Percentiles rank a stretch among this genome's conserved stretches.
phyloP scores from a whole-genome alignment of 306 rosid genomes.

The Crotalaria pallida region DNA sequence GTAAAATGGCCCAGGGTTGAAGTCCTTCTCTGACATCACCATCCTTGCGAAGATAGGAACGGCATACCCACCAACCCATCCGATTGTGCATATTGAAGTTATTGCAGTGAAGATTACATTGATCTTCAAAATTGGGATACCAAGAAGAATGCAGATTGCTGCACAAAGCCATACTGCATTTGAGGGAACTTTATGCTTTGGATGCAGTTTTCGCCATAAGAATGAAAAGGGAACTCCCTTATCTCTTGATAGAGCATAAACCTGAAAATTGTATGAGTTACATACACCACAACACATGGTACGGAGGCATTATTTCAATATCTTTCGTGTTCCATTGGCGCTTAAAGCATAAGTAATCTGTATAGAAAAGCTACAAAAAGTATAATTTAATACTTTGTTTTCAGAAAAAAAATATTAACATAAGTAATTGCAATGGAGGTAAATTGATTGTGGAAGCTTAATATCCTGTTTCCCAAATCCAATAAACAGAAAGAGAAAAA shows the following conservation, averaged over 20 bases:
- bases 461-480: not conserved
- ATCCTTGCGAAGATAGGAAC: constrained; percentile 80
- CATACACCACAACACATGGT: not conserved
- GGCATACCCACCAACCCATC: constrained; percentile 92
- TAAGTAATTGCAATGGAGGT: not conserved
- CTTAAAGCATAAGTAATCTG: not conserved
- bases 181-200: constrained; percentile 69
- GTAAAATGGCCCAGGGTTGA: constrained; percentile 75
- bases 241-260: constrained; percentile 81
- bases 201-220: constrained; percentile 66
- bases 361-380: not conserved
- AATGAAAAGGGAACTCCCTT: constrained; percentile 67
- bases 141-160: constrained; percentile 69
- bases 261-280: constrained; percentile 38
- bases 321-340: not conserved
- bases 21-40: constrained; percentile 67
- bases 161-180: constrained; percentile 94
- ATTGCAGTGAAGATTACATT: constrained; percentile 74
- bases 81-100: constrained; percentile 71
- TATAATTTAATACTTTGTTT: not conserved
- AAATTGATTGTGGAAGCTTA: not conserved
- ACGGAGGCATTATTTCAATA: not conserved
- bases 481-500: not conserved
- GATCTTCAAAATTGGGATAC: constrained; percentile 68
- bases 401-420: not conserved